A percentile compares a stretch with the other conserved stretches of the same genome.
Evolutionary conservation across 352 stramenopile genomes (phyloP).

Genomic region (Phytopythium delawarense): DNA sequence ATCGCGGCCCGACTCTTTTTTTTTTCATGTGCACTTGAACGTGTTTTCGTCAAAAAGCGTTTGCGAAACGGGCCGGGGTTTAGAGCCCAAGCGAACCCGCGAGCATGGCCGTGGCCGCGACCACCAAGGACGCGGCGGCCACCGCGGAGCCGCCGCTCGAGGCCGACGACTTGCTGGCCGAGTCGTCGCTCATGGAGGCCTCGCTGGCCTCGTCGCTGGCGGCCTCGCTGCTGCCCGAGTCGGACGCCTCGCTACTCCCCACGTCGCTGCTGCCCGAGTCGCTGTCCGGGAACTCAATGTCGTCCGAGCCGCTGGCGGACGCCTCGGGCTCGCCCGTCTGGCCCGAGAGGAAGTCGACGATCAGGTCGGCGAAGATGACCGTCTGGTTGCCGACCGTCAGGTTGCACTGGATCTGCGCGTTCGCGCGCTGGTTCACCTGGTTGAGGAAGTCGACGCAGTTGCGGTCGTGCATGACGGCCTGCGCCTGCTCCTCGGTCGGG

Average conservation of each 20-base stretch:
- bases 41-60: not conserved
- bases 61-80: not conserved
- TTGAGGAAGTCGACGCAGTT: constrained; percentile 68
- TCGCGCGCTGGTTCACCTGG: constrained; percentile 60
- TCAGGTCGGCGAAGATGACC: constrained; percentile 32
- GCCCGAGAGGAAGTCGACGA: constrained; percentile 47
- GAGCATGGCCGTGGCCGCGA: not conserved
- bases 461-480: constrained; percentile 37
- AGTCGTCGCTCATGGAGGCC: not conserved
- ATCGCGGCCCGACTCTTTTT: not conserved
- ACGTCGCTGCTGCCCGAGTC: not conserved
- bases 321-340: constrained; percentile 49
- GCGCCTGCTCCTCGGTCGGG: constrained; percentile 38
- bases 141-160: not conserved
- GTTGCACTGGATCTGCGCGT: constrained; percentile 50
- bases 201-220: not conserved
- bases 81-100: not conserved
- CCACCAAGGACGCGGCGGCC: not conserved
- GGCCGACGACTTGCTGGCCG: not conserved
- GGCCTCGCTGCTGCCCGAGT: not conserved
- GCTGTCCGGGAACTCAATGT: constrained; percentile 10
- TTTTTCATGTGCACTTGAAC: not conserved
- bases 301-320: constrained; percentile 6
- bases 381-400: constrained; percentile 30
- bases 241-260: not conserved